Conservation (phyloP, 805 yeast genomes). For the Candida namnaoensis region DNA sequence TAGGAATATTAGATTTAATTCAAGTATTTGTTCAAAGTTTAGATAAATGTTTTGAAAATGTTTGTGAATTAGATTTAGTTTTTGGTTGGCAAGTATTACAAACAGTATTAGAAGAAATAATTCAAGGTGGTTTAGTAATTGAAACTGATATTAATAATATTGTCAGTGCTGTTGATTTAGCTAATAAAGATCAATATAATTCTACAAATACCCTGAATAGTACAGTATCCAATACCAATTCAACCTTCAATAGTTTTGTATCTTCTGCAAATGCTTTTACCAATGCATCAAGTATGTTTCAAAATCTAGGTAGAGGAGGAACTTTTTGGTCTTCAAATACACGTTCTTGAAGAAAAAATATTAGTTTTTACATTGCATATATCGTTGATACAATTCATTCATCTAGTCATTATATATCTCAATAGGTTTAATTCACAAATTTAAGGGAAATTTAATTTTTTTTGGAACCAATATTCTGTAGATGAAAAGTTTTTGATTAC, state of each 20-base stretch:
- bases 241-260: conserved; percentile 2
- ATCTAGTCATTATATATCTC: no score
- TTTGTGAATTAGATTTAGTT: conserved; percentile 93
- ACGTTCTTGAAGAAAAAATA: not conserved
- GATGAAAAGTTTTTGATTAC: no score
- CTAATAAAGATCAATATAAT: conserved; percentile 19
- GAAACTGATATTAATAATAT: conserved; percentile 81
- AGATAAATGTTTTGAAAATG: conserved; percentile 88
- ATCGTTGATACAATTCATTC: no score
- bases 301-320: not conserved
- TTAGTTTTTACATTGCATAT: no score
- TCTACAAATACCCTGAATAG: conserved; percentile 2
- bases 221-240: conserved; percentile 9
- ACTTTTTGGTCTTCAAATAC: not conserved
- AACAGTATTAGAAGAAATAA: conserved; percentile 82
- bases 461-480: no score
- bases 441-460: no score
- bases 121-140: conserved; percentile 97
- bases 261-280: conserved; percentile 21
- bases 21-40: conserved; percentile 95
- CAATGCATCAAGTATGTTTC: conserved; percentile 18
- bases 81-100: conserved; percentile 97
- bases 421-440: no score
- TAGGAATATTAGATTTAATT: conserved; percentile 87
- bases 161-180: conserved; percentile 73